phyloP scores from a whole-genome alignment of 208 protist species.

The Acanthamoeba royreba region DNA sequence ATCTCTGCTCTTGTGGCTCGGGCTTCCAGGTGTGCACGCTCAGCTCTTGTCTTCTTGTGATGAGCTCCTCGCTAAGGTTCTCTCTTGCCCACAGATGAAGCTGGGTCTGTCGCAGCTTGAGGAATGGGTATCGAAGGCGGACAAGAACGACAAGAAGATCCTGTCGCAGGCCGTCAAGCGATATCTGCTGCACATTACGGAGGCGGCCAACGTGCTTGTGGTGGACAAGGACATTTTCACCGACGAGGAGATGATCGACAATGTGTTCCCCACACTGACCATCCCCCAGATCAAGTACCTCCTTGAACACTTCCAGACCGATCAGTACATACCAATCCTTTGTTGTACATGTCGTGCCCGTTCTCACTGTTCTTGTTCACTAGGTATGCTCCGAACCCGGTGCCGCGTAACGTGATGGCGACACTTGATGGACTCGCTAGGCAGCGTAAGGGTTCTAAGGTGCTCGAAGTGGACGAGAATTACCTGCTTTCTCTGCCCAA shows the following conservation, averaged over 20 bases:
- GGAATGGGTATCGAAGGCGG: not conserved
- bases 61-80: too few relatives aligned
- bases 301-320: not conserved
- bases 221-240: conserved; percentile 37
- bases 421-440: not conserved
- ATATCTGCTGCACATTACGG: not conserved
- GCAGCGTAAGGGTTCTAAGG: not conserved
- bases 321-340: too few relatives aligned
- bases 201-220: conserved; percentile 40
- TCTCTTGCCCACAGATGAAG: not conserved
- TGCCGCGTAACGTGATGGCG: conserved; percentile 12
- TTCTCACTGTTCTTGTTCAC: not conserved
- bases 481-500: not conserved
- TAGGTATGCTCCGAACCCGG: not conserved
- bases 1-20: not conserved
- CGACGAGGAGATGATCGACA: not conserved
- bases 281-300: not conserved
- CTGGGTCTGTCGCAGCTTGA: conserved; percentile 8
- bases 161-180: not conserved
- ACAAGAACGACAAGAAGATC: not conserved
- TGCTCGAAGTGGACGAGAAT: not conserved
- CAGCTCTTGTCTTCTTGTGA: not conserved
- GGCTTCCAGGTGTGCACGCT: not conserved
- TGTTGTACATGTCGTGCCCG: too few relatives aligned
- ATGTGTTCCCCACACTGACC: conserved; percentile 12